Evolutionary conservation across 2,329 filamentous ascomycete species (phyloP), one percentile per base, ranked within the genome.

Genomic region (Xylariaceae sp.): DNA sequence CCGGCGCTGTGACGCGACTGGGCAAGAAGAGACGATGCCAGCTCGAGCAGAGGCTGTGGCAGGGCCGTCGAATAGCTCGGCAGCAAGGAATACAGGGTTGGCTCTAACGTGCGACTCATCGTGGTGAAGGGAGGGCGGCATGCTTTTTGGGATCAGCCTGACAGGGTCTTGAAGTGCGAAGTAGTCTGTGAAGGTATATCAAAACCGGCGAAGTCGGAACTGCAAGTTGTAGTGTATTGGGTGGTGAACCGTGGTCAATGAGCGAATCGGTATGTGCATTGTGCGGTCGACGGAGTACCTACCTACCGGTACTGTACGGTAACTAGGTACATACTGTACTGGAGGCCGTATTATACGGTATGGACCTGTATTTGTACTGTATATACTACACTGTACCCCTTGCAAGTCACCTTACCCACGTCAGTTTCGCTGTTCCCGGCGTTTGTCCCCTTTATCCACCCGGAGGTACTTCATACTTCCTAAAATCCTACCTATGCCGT

Each of bases 1-100:
- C 83, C 85, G 47, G 89, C 89, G 64, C 84, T 85, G 66, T 85
- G 83, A 32, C 89, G 84, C 12, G 90, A 95, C 70, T 94, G 90
- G 1, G 88, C 85, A 42, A 95, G 80, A 6, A 95, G 76, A 8
- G 86, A 89, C 48, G 79, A 76, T 1, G 89, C 84, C 9, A 92
- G 78, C 53, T 88, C 82, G 53, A 89, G 71, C 5, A 95, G 81
- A n/a, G 84, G 77, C 10, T 78, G 75, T 0, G 89, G 88, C 0
- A 92, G 74, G 44, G 81, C 75, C 29, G 81, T 80, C 57, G 84
- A 84, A 65, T 88, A 80, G 0, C 86, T 87, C 1, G 90, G 90
- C 53, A 95, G 78, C 21, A 94, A 74, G 30, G 83, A 86, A n/a
- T 82, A 76, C 32, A 95, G 76, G 0, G 85, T 84, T 65, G 88